A percentile compares a stretch with the other conserved stretches of the same genome.
Conservation (phyloP, 106 monocot genomes). For the Dendrobium nobile region DNA sequence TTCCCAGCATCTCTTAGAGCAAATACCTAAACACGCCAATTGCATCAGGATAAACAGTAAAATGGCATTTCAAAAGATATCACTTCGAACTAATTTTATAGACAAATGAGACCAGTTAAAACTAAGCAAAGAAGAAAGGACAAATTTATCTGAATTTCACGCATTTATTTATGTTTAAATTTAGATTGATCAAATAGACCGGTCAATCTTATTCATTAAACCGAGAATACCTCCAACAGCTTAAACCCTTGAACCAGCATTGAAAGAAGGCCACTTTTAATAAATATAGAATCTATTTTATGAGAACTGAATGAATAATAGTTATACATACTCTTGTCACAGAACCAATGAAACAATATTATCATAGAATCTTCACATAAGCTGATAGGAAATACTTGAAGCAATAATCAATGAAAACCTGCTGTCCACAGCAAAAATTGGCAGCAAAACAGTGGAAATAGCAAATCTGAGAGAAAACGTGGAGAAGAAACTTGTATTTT, state of each 20-base stretch:
- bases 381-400: too few species aligned
- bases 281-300: neutral
- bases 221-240: neutral
- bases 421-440: too few species aligned
- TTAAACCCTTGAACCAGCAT: neutral
- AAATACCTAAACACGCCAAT: constrained; percentile 47
- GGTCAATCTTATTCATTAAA: neutral
- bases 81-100: neutral
- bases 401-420: too few species aligned
- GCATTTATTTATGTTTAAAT: constrained; percentile 1
- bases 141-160: neutral
- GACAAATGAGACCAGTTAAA: neutral
- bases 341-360: neutral
- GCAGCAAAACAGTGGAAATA: too few species aligned
- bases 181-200: neutral
- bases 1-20: constrained; percentile 76
- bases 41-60: neutral
- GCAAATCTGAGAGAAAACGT: too few species aligned
- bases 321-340: neutral
- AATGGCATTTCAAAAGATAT: constrained; percentile 3
- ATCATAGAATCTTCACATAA: constrained; percentile 1
- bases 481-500: too few species aligned
- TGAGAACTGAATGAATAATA: neutral
- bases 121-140: neutral
- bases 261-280: neutral